phyloP scores from a whole-genome alignment of 371 early-diverging fungal species.

The Mucor plumbeus region DNA sequence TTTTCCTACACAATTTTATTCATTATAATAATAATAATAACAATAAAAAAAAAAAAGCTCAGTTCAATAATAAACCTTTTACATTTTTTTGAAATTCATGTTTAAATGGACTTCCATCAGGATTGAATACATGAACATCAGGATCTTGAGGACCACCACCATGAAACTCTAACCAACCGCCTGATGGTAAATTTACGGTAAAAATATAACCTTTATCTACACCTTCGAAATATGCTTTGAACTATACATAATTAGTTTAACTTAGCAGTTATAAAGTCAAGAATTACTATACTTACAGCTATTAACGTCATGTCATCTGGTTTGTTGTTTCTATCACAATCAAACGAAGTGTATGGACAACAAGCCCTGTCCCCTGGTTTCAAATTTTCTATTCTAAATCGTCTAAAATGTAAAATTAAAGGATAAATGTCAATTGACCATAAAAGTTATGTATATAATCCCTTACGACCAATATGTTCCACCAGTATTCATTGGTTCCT shows the following conservation, averaged over 20 bases:
- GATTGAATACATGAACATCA: background rate
- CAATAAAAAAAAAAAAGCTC: constrained; percentile 1
- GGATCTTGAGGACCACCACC: background rate
- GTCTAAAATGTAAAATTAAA: background rate
- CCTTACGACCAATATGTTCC: background rate
- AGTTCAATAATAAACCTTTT: background rate
- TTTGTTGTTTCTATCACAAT: constrained; percentile 11
- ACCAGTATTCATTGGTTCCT: background rate
- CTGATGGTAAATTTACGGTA: constrained; percentile 2
- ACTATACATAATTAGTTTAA: background rate
- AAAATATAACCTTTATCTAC: background rate
- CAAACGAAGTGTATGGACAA: constrained; percentile 19
- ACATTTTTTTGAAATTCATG: background rate
- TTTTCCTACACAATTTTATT: background rate
- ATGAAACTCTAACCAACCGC: constrained; percentile 12
- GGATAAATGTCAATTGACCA: background rate
- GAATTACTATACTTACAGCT: background rate
- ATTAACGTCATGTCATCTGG: background rate
- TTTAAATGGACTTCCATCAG: background rate
- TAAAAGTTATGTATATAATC: background rate
- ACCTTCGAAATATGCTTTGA: background rate
- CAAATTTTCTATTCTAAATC: constrained; percentile 4
- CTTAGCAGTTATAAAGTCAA: background rate
- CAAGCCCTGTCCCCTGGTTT: constrained; percentile 17
- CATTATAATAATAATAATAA: background rate